Base-by-base conservation (phyloP, 2,329 filamentous ascomycete genomes). In the Atkinsonella texensis region DNA sequence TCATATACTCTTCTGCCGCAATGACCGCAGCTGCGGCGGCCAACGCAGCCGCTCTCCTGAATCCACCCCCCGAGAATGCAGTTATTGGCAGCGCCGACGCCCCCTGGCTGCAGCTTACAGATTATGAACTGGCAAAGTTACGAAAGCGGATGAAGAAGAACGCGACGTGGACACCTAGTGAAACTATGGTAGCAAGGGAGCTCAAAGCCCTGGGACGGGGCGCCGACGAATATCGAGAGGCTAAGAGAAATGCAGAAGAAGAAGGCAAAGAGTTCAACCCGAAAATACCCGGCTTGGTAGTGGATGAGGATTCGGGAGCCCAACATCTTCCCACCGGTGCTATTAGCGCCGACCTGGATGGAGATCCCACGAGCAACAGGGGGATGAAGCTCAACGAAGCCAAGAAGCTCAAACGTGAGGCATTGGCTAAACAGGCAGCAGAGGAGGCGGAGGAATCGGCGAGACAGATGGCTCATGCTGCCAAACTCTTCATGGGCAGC, bases 91-190 rank as follows among this genome's bases (percentile, higher is more conserved):
- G 79, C 51, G 60, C 71, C 2, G 76, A 84, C 59, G 76, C 79
- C 11, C 82, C 82, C 0, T 85, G 82, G 82, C 70, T 84, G 23
- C 80, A 80, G 58, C 71, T 85, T 39, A 84, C 81, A 7, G 70
- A 74, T 15, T 84, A 79, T 55, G 82, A 85, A 62, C 71, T 85
- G 46, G 81, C 81, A 1, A 77, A 81, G 56, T 73, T 93, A 8
- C 75, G 87, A 54, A 93, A 93, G 68, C 77, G 85, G 17, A 93
- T 93, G 87, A 93, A 93, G 76, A 93, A 93, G 74, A 93, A 93
- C 61, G 85, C 87, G 0, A 83, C 87, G 4, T 93, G 87, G 87
- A 83, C 80, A 2, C 87, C 87, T 0, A 90, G 85, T 56, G 85
- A 88, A 59, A 90, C 87, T 0, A 93, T 93, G 87, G 87, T 91